Evolutionary conservation across 2,329 filamentous ascomycete species (phyloP), one percentile per base, ranked within the genome.

Genomic region (Beauveria asiatica): DNA sequence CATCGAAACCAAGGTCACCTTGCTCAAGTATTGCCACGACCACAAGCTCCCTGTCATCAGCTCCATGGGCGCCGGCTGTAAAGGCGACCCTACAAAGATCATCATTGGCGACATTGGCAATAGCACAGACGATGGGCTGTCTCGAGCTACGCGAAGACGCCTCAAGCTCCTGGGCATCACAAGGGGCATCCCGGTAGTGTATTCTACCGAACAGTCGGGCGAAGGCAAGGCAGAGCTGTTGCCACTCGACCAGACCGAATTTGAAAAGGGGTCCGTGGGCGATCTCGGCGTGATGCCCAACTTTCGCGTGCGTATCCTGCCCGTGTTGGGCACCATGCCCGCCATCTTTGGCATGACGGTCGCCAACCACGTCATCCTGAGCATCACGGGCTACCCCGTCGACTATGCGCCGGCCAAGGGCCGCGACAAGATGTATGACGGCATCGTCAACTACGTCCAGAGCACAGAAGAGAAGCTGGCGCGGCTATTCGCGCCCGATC

Each of bases 51-150:
- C 85, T 1, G 91, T 99, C 30, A 92, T 99, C 63, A 94, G 91
- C 17, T 90, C 91, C 37, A 97, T 97, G 92, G 94, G 94, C 1
- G 94, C 94, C 0, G 94, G 92, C 0, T 97, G 91, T 75, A 99
- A 97, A 78, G 93, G 90, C 50, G 85, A 88, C 51, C 85, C 84
- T 1, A 97, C 92, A 0, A 82, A 89, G 60, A 88, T 99, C 59
- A 87, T 90, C 66, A 87, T 99, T 5, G 92, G 92, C 21, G 94
- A 99, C 69, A 96, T 99, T 64, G 92, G 90, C 8, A 80, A 83
- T 1, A 95, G 88, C 66, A 90, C 87, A 1, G 93, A 97, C 65
- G 94, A 99, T 67, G 87, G 90, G 0, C 81, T 99, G 0, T 97
- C 92, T 3, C 83, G 92, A 62, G 86, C 88, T 8, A 97, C 93